Conservation (phyloP, 228 moss, liverwort and hornwort genomes). For the Sphagnum magellanicum region DNA sequence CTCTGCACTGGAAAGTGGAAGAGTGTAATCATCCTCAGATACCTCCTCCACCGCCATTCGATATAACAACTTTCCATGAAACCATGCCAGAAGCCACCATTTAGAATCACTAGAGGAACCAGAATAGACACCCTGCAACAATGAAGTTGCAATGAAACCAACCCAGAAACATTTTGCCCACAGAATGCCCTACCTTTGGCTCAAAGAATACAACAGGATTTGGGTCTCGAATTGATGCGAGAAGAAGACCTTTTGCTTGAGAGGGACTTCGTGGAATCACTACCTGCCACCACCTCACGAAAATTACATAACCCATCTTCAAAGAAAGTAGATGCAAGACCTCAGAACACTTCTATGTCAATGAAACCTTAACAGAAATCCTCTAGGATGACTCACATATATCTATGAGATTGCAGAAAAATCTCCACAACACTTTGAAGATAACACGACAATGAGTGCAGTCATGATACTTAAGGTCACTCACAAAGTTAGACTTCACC, state of each 20-base stretch:
- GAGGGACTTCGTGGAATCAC: slow-evolving; percentile 68
- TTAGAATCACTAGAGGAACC: too few species aligned
- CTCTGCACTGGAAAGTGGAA: slow-evolving; percentile 90
- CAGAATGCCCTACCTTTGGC: slow-evolving; percentile 43
- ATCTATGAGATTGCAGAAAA: too few species aligned
- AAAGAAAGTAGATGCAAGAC: not conserved
- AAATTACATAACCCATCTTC: not conserved
- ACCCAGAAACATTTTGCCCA: too few species aligned
- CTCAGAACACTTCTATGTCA: too few species aligned
- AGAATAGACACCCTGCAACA: too few species aligned
- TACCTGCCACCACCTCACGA: slow-evolving; percentile 33
- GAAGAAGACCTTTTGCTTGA: slow-evolving; percentile 81
- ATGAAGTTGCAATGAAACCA: too few species aligned
- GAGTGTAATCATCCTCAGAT: slow-evolving; percentile 70
- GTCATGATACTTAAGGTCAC: too few species aligned
- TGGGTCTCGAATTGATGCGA: slow-evolving; percentile 81
- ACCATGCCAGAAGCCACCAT: not conserved
- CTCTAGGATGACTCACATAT: too few species aligned
- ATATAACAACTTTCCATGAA: slow-evolving; percentile 67
- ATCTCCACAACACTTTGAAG: too few species aligned
- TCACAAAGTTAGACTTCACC: too few species aligned
- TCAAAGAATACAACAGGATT: slow-evolving; percentile 91
- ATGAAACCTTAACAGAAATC: too few species aligned
- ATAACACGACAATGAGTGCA: too few species aligned
- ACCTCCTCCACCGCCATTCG: slow-evolving; percentile 89